These are phyloP conservation scores for Trichoderma afroharzianum DNA, from an alignment of 2,329 filamentous ascomycete species.

Conservation along the genomic window DNA sequence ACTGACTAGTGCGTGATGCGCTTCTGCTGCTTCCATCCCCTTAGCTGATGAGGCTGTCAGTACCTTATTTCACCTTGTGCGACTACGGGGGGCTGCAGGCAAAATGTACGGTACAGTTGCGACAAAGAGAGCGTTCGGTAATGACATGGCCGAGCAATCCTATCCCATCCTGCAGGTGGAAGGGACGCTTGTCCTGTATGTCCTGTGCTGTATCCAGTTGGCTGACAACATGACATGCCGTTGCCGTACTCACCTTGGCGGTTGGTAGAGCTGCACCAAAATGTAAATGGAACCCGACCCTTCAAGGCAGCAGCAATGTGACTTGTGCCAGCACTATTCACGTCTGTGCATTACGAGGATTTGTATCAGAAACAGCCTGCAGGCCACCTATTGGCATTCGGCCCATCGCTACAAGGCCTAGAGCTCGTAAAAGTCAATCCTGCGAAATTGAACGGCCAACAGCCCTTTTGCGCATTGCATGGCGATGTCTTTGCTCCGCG, in stretches of 20 bases:
- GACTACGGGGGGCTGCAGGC: slow-evolving; percentile 1
- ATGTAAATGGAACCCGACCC: background rate
- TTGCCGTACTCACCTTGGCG: background rate
- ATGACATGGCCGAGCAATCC: background rate
- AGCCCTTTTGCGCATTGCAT: background rate
- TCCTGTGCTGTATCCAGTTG: background rate
- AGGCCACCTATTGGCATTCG: background rate
- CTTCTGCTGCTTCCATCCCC: background rate
- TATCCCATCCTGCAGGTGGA: background rate
- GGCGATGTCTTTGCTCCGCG: background rate
- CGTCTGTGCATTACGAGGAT: background rate
- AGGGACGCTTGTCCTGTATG: background rate
- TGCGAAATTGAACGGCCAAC: slow-evolving; percentile 2
- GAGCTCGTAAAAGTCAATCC: background rate
- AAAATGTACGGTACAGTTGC: background rate
- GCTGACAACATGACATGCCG: background rate
- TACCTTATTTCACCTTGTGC: slow-evolving; percentile 1
- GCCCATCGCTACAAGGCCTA: background rate
- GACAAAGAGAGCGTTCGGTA: background rate
- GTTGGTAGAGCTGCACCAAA: background rate
- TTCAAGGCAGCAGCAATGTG: background rate
- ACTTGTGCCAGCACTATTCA: background rate
- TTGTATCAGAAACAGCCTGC: background rate
- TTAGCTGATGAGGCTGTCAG: slow-evolving; percentile 13
- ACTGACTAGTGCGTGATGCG: background rate